Evolutionary conservation across 2,329 filamentous ascomycete species (phyloP).

Genomic region (Verticillium dahliae): DNA sequence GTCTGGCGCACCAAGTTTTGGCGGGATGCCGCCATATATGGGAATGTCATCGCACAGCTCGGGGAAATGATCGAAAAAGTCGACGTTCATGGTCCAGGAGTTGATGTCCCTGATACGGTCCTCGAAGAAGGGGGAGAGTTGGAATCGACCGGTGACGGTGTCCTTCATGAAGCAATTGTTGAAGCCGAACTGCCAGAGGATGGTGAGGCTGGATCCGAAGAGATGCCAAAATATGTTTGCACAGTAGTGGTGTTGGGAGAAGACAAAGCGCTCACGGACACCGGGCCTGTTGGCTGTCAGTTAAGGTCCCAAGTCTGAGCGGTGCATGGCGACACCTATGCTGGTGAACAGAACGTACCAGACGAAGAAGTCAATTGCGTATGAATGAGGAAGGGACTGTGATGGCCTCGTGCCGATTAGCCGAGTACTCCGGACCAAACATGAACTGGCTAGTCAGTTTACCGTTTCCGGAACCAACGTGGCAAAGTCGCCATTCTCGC

Average conservation of each 20-base stretch:
- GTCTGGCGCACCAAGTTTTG: background rate
- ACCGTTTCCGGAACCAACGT: conserved; percentile 18
- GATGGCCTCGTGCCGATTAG: conserved; percentile 14
- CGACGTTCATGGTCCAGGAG: conserved; percentile 18
- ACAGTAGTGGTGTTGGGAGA: conserved; percentile 20
- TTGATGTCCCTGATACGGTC: conserved; percentile 17
- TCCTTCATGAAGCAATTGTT: conserved; percentile 18
- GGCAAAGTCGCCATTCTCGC: conserved; percentile 14
- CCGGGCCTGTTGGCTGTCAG: conserved; percentile 14
- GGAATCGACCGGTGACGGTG: conserved; percentile 15
- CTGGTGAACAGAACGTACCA: conserved; percentile 12
- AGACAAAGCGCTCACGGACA: conserved; percentile 19
- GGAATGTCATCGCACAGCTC: conserved; percentile 12
- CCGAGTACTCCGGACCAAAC: background rate
- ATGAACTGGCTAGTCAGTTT: background rate
- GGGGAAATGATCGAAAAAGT: conserved; percentile 18
- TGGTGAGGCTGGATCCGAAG: conserved; percentile 13
- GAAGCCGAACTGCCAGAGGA: conserved; percentile 17
- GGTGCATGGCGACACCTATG: background rate
- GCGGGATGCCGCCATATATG: background rate
- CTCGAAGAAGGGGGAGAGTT: conserved; percentile 14
- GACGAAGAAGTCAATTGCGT: conserved; percentile 21
- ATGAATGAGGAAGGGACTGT: conserved; percentile 17
- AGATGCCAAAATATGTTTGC: conserved; percentile 18
- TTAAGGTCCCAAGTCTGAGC: too few relatives aligned